These are phyloP conservation scores for Claviceps sp. DNA, from an alignment of 2,329 filamentous ascomycete genomes.

Conservation along the genomic window DNA sequence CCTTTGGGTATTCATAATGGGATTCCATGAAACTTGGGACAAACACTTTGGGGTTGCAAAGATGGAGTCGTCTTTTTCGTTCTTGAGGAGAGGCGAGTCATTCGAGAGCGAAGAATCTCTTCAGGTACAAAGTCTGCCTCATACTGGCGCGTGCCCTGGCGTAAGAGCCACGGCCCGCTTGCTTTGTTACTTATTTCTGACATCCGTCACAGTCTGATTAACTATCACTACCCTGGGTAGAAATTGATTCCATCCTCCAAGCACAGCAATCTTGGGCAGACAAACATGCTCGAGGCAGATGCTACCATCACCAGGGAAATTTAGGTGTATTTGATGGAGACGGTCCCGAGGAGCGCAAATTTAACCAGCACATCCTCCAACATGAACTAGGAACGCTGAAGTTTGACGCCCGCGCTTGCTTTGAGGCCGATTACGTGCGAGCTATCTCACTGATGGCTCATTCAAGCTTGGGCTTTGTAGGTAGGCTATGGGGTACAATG, in stretches of 20 bases:
- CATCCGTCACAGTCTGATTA: constrained; percentile 24
- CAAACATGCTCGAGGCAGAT: constrained; percentile 19
- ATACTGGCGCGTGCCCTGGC: not conserved
- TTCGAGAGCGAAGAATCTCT: constrained; percentile 25
- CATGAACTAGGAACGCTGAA: too few species aligned
- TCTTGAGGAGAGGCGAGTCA: not conserved
- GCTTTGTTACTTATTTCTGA: not conserved
- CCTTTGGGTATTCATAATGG: constrained; percentile 22
- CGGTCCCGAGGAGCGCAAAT: too few species aligned
- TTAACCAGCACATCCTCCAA: too few species aligned
- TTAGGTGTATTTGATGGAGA: too few species aligned
- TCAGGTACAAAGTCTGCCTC: constrained; percentile 27
- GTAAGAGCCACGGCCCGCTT: not conserved
- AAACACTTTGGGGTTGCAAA: constrained; percentile 18
- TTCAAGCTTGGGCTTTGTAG: too few species aligned
- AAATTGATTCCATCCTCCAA: constrained; percentile 29
- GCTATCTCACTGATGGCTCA: too few species aligned
- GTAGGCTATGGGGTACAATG: too few species aligned
- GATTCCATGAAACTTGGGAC: constrained; percentile 26
- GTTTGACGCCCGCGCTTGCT: too few species aligned
- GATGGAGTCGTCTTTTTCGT: not conserved
- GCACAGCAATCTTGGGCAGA: constrained; percentile 35
- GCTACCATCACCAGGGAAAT: constrained; percentile 17
- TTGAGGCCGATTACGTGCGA: too few species aligned
- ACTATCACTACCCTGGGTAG: constrained; percentile 30